A percentile compares a stretch with the other conserved stretches of the same genome.
Evolutionary conservation across 306 rosid species (phyloP).

Genomic region (Vigna trinervia): DNA sequence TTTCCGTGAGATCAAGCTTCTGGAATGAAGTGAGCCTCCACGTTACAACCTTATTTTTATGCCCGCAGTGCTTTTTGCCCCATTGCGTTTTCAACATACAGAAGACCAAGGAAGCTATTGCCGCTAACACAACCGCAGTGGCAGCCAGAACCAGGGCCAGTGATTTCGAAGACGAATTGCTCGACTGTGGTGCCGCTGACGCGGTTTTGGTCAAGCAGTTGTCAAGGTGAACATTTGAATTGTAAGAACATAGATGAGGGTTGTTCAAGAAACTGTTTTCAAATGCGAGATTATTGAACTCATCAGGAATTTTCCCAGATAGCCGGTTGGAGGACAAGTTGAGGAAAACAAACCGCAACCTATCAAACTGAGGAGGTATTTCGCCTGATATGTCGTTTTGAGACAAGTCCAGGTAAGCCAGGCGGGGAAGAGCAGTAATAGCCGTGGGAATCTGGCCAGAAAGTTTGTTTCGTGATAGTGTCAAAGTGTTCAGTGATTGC

Average conservation of each 20-base stretch:
- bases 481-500: constrained; percentile 57
- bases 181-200: constrained; percentile 23
- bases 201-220: constrained; percentile 50
- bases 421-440: constrained; percentile 58
- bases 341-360: constrained; percentile 64
- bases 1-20: constrained; percentile 62
- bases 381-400: constrained; percentile 70
- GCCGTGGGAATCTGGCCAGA: constrained; percentile 69
- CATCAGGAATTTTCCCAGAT: constrained; percentile 74
- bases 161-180: constrained; percentile 51
- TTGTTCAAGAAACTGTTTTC: constrained; percentile 72
- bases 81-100: constrained; percentile 40
- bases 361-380: constrained; percentile 67
- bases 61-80: constrained; percentile 44
- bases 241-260: constrained; percentile 63
- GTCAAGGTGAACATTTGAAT: constrained; percentile 49
- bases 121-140: constrained; percentile 38
- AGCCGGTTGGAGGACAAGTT: constrained; percentile 83
- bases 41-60: constrained; percentile 50
- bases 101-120: constrained; percentile 41
- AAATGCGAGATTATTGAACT: constrained; percentile 63
- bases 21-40: constrained; percentile 94
- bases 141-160: constrained; percentile 55
- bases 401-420: constrained; percentile 75
- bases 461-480: constrained; percentile 72